phyloP scores from a whole-genome alignment of 352 stramenopile species.

The Pythium rhizo-oryzae region DNA sequence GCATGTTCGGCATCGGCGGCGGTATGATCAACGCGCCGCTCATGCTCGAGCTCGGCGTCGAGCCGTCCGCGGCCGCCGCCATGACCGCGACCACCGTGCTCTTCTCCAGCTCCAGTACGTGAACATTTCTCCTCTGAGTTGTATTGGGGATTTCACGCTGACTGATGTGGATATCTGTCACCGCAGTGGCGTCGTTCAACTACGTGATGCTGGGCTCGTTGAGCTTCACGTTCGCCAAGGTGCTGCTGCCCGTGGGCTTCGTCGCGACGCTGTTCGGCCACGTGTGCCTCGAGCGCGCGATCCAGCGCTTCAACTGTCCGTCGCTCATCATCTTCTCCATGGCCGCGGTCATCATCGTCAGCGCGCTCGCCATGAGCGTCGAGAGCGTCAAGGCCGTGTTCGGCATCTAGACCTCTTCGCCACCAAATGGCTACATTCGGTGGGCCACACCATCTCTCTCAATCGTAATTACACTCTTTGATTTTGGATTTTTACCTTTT shows the following conservation, averaged over 20 bases:
- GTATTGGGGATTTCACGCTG: not conserved
- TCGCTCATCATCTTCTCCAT: conserved; percentile 77
- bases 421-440: conserved; percentile 23
- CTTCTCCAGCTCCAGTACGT: conserved; percentile 69
- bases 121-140: not conserved
- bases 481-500: not conserved
- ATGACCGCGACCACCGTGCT: conserved; percentile 86
- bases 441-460: conserved; percentile 9
- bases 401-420: conserved; percentile 7
- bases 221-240: conserved; percentile 43
- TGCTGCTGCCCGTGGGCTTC: conserved; percentile 66
- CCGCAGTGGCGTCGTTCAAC: conserved; percentile 64
- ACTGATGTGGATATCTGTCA: too few relatives aligned
- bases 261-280: conserved; percentile 61
- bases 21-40: conserved; percentile 95
- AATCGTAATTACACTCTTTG: conserved; percentile 22
- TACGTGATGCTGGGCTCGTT: conserved; percentile 60
- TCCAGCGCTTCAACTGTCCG: conserved; percentile 63
- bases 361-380: conserved; percentile 64
- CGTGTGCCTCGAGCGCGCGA: conserved; percentile 48
- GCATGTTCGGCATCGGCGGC: conserved; percentile 96
- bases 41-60: conserved; percentile 94
- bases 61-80: conserved; percentile 79
- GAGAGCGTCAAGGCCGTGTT: conserved; percentile 43
- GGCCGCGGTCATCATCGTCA: conserved; percentile 65